A percentile compares a stretch with the other conserved stretches of the same genome.
phyloP scores from a whole-genome alignment of 257 asterid genomes.

The Solanum sejunctum region DNA sequence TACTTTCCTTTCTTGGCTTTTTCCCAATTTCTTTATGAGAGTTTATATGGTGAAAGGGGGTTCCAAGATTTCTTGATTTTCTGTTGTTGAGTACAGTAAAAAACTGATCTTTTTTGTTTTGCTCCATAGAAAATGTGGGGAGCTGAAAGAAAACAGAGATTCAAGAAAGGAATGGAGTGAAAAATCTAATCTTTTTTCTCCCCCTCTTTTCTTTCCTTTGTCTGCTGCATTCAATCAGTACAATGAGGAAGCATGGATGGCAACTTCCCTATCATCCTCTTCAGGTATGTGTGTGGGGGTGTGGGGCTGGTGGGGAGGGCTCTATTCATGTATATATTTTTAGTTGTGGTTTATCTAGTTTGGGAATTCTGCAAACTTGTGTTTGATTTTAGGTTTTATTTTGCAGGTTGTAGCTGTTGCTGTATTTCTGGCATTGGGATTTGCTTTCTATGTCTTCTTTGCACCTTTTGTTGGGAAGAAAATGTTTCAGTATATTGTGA shows the following conservation, averaged over 20 bases:
- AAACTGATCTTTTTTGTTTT: constrained; percentile 26
- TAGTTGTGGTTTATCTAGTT: not conserved
- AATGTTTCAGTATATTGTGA: constrained; percentile 62
- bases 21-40: constrained; percentile 1
- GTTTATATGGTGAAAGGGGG: constrained; percentile 4
- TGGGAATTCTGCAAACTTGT: not conserved
- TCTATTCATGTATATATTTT: not conserved
- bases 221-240: constrained; percentile 16
- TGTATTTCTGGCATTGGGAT: constrained; percentile 95
- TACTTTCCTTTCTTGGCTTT: constrained; percentile 1
- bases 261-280: constrained; percentile 99
- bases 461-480: constrained; percentile 94
- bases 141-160: constrained; percentile 9
- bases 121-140: constrained; percentile 25
- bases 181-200: constrained; percentile 4
- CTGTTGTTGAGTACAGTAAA: constrained; percentile 3
- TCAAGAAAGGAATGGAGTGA: constrained; percentile 7
- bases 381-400: constrained; percentile 5
- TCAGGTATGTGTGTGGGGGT: constrained; percentile 31
- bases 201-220: constrained; percentile 5
- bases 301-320: not conserved
- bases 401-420: constrained; percentile 98
- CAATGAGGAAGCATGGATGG: constrained; percentile 99
- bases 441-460: constrained; percentile 97
- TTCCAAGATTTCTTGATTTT: constrained; percentile 42